A percentile compares a stretch with the other conserved stretches of the same genome.
phyloP scores from a whole-genome alignment of 2,329 filamentous ascomycete species.

The Alternaria incomplexa region DNA sequence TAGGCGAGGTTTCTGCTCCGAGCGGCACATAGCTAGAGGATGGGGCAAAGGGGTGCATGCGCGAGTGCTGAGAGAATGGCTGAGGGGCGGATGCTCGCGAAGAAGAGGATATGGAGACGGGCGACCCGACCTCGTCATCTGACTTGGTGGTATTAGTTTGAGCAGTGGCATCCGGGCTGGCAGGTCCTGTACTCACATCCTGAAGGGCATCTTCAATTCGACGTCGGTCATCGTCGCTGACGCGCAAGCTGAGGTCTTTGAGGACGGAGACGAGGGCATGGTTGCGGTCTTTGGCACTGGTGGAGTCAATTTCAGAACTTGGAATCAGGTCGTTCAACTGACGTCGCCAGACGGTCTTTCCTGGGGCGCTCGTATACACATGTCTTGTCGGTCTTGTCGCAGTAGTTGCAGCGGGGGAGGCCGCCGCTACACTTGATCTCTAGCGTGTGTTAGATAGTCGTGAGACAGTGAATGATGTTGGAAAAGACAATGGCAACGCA shows the following conservation, averaged over 20 bases:
- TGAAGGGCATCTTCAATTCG: conserved; percentile 17
- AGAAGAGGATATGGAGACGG: background rate
- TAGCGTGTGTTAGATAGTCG: conserved; percentile 11
- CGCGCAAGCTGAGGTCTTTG: conserved; percentile 22
- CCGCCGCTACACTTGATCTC: conserved; percentile 45
- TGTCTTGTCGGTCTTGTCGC: conserved; percentile 27
- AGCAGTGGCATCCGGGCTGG: background rate
- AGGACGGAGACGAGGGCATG: conserved; percentile 15
- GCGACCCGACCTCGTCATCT: background rate
- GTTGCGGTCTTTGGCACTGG: conserved; percentile 21
- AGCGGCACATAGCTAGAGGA: background rate
- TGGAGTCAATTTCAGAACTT: background rate
- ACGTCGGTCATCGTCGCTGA: conserved; percentile 13
- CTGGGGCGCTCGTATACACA: conserved; percentile 40
- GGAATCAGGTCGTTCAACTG: background rate
- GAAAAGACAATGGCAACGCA: background rate
- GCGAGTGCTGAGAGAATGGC: background rate
- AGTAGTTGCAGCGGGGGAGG: conserved; percentile 39
- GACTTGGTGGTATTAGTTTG: conserved; percentile 4
- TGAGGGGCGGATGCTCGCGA: background rate
- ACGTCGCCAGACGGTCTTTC: conserved; percentile 37
- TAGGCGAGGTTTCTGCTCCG: background rate
- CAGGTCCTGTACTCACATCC: conserved; percentile 5
- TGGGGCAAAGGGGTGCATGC: background rate
- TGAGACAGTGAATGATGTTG: background rate